These are phyloP conservation scores for Epichloe hybrida DNA, from an alignment of 2,329 filamentous ascomycete genomes.

Conservation along the genomic window DNA sequence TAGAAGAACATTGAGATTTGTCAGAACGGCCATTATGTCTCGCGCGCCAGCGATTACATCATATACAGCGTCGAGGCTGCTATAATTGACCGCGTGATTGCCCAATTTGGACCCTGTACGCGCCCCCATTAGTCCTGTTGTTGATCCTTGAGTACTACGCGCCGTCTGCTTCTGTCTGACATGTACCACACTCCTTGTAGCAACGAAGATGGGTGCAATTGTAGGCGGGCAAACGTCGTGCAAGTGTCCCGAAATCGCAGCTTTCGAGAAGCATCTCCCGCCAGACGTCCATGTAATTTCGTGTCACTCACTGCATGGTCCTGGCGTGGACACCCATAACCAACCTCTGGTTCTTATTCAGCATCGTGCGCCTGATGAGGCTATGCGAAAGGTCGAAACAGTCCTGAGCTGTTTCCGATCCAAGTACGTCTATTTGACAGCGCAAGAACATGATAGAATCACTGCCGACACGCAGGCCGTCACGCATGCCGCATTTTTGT, in stretches of 20 bases:
- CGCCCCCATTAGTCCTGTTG: conserved; percentile 6
- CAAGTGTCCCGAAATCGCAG: conserved; percentile 89
- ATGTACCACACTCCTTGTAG: conserved; percentile 29
- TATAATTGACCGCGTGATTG: conserved; percentile 75
- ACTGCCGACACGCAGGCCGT: conserved; percentile 97
- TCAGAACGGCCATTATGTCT: conserved; percentile 89
- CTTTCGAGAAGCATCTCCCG: conserved; percentile 82
- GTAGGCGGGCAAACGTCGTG: conserved; percentile 97
- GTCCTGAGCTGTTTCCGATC: conserved; percentile 75
- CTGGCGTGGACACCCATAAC: conserved; percentile 72
- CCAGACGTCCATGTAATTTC: conserved; percentile 84
- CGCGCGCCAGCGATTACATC: conserved; percentile 92
- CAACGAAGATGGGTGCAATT: conserved; percentile 87
- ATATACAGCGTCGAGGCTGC: conserved; percentile 97
- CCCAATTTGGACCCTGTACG: conserved; percentile 81
- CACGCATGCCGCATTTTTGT: conserved; percentile 90
- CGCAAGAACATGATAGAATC: conserved; percentile 84
- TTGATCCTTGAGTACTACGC: neutral
- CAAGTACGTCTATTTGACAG: conserved; percentile 76
- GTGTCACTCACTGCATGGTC: conserved; percentile 92
- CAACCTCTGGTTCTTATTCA: conserved; percentile 91
- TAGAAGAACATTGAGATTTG: conserved; percentile 74
- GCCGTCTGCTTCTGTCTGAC: conserved; percentile 1
- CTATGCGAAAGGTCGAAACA: conserved; percentile 63
- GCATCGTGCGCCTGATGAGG: conserved; percentile 69